Evolutionary conservation across 2,329 filamentous ascomycete species (phyloP).

Genomic region (Arthroderma sp.): DNA sequence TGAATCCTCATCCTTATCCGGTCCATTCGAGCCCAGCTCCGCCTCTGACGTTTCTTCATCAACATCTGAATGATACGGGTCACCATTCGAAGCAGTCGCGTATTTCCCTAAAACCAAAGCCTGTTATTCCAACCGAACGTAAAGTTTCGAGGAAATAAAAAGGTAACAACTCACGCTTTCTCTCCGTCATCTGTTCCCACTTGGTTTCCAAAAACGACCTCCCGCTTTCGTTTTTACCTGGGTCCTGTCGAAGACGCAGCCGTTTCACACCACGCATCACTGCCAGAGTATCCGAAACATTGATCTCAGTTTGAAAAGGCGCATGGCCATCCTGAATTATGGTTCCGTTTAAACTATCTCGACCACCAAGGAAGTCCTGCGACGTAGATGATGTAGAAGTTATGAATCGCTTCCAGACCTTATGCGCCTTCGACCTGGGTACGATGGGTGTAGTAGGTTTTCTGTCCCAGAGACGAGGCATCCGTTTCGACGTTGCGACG

Average conservation of each 20-base stretch:
- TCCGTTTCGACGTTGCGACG: conserved; percentile 19
- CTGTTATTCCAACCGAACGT: not conserved
- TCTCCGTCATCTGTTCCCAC: conserved; percentile 24
- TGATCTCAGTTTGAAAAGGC: conserved; percentile 21
- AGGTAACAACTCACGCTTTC: conserved; percentile 17
- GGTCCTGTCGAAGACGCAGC: conserved; percentile 15
- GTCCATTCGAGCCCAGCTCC: not conserved
- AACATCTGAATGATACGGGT: not conserved
- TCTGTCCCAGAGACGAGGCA: conserved; percentile 33
- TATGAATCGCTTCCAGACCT: conserved; percentile 34
- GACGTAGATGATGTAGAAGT: conserved; percentile 16
- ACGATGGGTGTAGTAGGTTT: conserved; percentile 30
- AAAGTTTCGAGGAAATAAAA: not conserved
- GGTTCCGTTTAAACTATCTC: conserved; percentile 5
- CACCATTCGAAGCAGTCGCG: not conserved
- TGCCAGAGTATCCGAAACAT: conserved; percentile 16
- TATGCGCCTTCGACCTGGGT: conserved; percentile 28
- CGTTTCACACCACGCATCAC: conserved; percentile 26
- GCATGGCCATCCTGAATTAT: conserved; percentile 11
- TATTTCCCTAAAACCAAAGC: not conserved
- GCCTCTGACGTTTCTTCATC: not conserved
- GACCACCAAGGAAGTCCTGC: too few species aligned
- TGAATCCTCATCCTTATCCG: not conserved
- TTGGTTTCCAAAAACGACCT: conserved; percentile 30
- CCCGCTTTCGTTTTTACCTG: conserved; percentile 12